Conservation (phyloP, 2,329 filamentous ascomycete genomes). For the Aspergillus sp. region DNA sequence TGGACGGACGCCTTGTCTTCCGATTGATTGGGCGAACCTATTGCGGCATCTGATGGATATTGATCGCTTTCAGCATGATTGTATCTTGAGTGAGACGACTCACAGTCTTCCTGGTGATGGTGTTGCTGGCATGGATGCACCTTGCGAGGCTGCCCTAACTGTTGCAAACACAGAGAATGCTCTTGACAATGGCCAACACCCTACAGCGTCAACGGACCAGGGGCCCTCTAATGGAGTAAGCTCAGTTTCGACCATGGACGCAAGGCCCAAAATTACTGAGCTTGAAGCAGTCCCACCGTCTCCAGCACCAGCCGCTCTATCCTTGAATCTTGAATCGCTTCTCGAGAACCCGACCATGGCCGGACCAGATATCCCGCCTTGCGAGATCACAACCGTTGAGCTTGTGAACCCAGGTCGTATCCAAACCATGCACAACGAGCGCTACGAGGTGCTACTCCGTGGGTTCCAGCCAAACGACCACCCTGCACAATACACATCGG, state of each 20-base stretch:
- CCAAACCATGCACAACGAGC: not conserved
- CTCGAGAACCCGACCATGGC: not conserved
- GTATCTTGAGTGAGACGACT: not conserved
- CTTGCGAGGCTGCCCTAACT: no score
- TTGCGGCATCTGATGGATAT: not conserved
- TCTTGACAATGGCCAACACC: no score
- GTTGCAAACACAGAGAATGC: no score
- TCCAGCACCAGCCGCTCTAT: not conserved
- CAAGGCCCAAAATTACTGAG: no score
- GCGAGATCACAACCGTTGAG: not conserved
- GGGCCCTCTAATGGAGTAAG: accelerated
- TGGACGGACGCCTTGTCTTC: not conserved
- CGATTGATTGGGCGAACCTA: not conserved
- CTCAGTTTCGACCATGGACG: no score
- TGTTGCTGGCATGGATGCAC: no score
- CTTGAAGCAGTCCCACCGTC: no score
- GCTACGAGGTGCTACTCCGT: not conserved
- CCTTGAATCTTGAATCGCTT: not conserved
- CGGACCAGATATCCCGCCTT: not conserved
- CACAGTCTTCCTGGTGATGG: no score
- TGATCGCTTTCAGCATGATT: not conserved
- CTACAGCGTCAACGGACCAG: no score
- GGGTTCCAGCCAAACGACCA: not conserved
- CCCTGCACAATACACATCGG: not conserved
- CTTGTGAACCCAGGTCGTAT: not conserved